Evolutionary conservation across 108 stramenopile genomes (phyloP).

Genomic region (Stephanodiscus minutulus): DNA sequence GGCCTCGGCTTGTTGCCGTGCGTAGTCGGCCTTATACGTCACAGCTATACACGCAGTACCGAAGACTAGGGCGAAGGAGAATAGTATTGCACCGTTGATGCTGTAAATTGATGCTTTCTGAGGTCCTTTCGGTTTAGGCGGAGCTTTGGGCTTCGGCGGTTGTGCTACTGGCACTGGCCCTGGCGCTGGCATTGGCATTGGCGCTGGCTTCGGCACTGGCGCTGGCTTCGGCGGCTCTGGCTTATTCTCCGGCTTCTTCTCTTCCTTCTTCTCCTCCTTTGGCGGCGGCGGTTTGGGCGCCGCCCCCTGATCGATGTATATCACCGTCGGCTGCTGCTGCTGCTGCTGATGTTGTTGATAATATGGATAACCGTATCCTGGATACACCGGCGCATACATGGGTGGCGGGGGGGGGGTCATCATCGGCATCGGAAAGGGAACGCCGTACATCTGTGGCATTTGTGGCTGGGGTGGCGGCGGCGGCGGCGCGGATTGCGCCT

Average conservation of each 20-base stretch:
- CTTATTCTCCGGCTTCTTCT: constrained; percentile 4
- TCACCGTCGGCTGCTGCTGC: constrained; percentile 11
- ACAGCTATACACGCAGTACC: constrained; percentile 28
- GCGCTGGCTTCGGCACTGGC: constrained; percentile 1
- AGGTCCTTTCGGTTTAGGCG: neutral
- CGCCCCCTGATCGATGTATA: neutral
- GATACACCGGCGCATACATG: constrained; percentile 12
- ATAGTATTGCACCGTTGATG: constrained; percentile 2
- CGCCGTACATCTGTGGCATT: constrained; percentile 12
- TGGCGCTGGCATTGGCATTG: constrained; percentile 1
- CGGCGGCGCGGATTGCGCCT: constrained; percentile 2
- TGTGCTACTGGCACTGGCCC: neutral
- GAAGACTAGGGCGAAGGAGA: constrained; percentile 10
- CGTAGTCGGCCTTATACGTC: constrained; percentile 18
- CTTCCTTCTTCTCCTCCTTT: constrained; percentile 13
- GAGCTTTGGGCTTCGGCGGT: neutral
- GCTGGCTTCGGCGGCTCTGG: neutral
- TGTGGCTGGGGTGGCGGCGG: constrained; percentile 3
- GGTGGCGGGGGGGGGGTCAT: neutral
- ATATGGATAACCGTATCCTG: constrained; percentile 3
- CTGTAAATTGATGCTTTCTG: neutral
- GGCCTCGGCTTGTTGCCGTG: neutral
- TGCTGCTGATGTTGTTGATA: constrained; percentile 15
- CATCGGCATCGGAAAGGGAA: constrained; percentile 13
- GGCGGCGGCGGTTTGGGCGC: too few relatives aligned